A percentile compares a stretch with the other conserved stretches of the same genome.
Evolutionary conservation across 2,329 filamentous ascomycete species (phyloP).

Genomic region (Fusarium cicatricum): DNA sequence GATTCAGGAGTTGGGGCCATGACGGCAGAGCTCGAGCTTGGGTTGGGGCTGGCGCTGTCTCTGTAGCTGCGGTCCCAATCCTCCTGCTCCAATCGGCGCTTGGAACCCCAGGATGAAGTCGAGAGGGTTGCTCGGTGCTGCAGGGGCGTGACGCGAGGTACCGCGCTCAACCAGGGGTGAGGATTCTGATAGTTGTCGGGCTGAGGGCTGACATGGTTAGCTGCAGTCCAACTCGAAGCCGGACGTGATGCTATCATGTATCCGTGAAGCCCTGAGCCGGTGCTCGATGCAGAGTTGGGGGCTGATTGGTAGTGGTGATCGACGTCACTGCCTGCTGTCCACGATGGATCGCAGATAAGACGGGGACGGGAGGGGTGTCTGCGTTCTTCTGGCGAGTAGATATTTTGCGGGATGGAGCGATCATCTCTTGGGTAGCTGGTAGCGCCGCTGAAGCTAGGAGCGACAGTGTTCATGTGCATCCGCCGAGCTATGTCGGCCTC

Average conservation of each 20-base stretch:
- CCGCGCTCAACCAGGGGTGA: slow-evolving; percentile 33
- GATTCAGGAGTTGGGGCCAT: slow-evolving; percentile 29
- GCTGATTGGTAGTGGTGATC: slow-evolving; percentile 35
- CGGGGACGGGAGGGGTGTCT: slow-evolving; percentile 28
- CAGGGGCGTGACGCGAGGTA: slow-evolving; percentile 29
- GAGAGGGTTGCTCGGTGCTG: slow-evolving; percentile 14
- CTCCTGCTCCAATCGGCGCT: slow-evolving; percentile 36
- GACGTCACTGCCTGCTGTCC: slow-evolving; percentile 28
- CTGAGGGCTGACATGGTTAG: slow-evolving; percentile 26
- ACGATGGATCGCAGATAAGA: slow-evolving; percentile 37
- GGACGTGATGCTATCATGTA: slow-evolving; percentile 40
- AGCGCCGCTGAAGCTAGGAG: slow-evolving; percentile 16
- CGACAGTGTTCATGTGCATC: slow-evolving; percentile 19
- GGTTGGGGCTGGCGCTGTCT: slow-evolving; percentile 33
- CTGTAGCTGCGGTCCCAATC: slow-evolving; percentile 29
- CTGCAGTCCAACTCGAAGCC: slow-evolving; percentile 33
- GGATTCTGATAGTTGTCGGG: slow-evolving; percentile 23
- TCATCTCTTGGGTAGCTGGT: slow-evolving; percentile 36
- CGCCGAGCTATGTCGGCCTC: slow-evolving; percentile 51
- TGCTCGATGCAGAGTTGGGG: slow-evolving; percentile 42
- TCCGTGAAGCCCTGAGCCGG: slow-evolving; percentile 38
- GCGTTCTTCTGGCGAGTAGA: slow-evolving; percentile 30
- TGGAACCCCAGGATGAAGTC: slow-evolving; percentile 26
- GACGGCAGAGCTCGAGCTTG: slow-evolving; percentile 18
- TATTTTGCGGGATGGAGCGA: slow-evolving; percentile 5